Percentiles rank a stretch among this genome's conserved stretches.
Conservation (phyloP, 306 rosid genomes). For the Cicer arietinum region DNA sequence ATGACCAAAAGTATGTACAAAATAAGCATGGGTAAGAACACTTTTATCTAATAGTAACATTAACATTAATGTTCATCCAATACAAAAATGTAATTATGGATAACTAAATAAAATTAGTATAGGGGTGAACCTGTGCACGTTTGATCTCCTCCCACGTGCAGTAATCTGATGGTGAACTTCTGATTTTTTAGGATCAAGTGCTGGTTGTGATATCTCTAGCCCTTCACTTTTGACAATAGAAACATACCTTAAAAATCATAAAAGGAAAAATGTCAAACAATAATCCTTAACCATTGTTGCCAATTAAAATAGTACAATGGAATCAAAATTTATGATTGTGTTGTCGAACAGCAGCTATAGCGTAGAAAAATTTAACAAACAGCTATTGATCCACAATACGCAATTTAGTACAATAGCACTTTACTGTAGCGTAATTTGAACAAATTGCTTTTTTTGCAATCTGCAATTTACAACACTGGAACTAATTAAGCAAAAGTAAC, state of each 20-base stretch:
- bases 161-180: slow-evolving; percentile 95
- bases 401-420: too few species aligned
- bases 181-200: slow-evolving; percentile 71
- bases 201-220: slow-evolving; percentile 92
- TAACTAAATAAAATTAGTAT: background rate
- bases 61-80: slow-evolving; percentile 4
- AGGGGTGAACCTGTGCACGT: slow-evolving; percentile 72
- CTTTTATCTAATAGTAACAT: background rate
- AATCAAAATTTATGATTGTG: slow-evolving; percentile 10
- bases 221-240: slow-evolving; percentile 76
- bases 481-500: background rate
- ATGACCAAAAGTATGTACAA: slow-evolving; percentile 33
- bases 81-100: slow-evolving; percentile 10
- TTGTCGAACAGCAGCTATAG: too few species aligned
- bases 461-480: too few species aligned
- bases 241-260: slow-evolving; percentile 62
- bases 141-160: slow-evolving; percentile 67
- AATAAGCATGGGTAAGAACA: background rate
- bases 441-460: too few species aligned
- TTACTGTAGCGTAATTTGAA: too few species aligned
- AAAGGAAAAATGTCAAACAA: slow-evolving; percentile 21
- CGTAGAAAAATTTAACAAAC: too few species aligned
- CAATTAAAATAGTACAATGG: background rate
- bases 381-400: too few species aligned
- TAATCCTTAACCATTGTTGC: background rate